Percentiles rank a stretch among this genome's conserved stretches.
Evolutionary conservation across 257 asterid genomes (phyloP).

Genomic region (Cordia subcordata): DNA sequence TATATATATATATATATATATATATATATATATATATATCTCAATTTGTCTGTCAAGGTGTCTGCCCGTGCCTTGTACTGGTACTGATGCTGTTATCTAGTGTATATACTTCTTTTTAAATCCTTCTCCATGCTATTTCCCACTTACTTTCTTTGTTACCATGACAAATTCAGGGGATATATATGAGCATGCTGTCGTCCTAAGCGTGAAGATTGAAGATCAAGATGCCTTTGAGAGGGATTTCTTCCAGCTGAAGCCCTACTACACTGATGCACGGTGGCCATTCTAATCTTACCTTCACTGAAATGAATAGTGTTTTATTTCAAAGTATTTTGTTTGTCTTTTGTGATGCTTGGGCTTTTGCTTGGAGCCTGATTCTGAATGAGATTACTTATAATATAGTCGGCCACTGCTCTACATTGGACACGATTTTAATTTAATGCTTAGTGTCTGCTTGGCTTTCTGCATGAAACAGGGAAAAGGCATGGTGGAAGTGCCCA

Average conservation of each 20-base stretch:
- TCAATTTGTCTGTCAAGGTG: no score
- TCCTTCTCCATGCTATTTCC: neutral
- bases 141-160: neutral
- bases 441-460: no score
- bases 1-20: no score
- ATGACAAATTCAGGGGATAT: slow-evolving; percentile 62
- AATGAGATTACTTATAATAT: no score
- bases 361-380: neutral
- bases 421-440: no score
- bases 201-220: slow-evolving; percentile 83
- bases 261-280: slow-evolving; percentile 90
- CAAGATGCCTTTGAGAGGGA: slow-evolving; percentile 96
- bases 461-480: no score
- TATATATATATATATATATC: no score
- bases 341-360: no score
- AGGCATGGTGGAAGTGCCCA: no score
- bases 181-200: slow-evolving; percentile 87
- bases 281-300: slow-evolving; percentile 6
- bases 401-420: no score
- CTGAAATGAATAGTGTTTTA: neutral
- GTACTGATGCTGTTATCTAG: no score
- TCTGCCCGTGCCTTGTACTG: no score
- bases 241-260: slow-evolving; percentile 88
- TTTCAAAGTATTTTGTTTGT: neutral
- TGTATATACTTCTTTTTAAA: neutral